phyloP scores from a whole-genome alignment of 352 stramenopile genomes.

The Elongisporangium senticosum region DNA sequence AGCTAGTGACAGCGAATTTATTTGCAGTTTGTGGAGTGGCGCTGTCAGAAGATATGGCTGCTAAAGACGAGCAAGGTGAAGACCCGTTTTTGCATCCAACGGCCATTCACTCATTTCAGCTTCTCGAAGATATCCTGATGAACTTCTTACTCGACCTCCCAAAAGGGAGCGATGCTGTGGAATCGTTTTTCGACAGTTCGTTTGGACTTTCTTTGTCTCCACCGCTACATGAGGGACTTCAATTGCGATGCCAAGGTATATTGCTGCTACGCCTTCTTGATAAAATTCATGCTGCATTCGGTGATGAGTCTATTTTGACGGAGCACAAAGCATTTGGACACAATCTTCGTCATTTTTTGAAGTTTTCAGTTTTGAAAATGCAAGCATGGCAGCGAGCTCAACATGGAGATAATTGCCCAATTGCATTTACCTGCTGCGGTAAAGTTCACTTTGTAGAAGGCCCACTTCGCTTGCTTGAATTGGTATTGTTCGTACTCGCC shows the following conservation, averaged over 20 bases:
- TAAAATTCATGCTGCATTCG: constrained; percentile 38
- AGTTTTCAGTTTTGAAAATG: constrained; percentile 51
- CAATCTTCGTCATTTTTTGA: constrained; percentile 61
- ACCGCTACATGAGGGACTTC: constrained; percentile 36
- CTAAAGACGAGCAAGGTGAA: constrained; percentile 21
- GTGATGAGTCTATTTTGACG: constrained; percentile 31
- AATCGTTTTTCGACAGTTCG: constrained; percentile 42
- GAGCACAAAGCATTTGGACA: constrained; percentile 46
- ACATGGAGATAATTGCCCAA: constrained; percentile 51
- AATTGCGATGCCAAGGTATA: constrained; percentile 47
- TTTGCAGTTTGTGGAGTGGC: constrained; percentile 24
- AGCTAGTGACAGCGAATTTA: constrained; percentile 28
- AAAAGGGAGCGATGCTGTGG: constrained; percentile 42
- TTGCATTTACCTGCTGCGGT: constrained; percentile 40
- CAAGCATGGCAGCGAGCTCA: constrained; percentile 64
- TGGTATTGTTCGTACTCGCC: constrained; percentile 53
- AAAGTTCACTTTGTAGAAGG: constrained; percentile 49
- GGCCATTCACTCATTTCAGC: constrained; percentile 23
- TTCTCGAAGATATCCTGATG: constrained; percentile 48
- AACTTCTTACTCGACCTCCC: constrained; percentile 42
- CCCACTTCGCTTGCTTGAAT: constrained; percentile 42
- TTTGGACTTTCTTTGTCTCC: constrained; percentile 27
- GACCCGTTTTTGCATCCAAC: constrained; percentile 58
- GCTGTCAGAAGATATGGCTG: constrained; percentile 38
- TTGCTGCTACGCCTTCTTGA: constrained; percentile 48